Evolutionary conservation across 1,139 yeast genomes (phyloP), one percentile per base, ranked within the genome.

Genomic region (Diutina pseudorugosa): DNA sequence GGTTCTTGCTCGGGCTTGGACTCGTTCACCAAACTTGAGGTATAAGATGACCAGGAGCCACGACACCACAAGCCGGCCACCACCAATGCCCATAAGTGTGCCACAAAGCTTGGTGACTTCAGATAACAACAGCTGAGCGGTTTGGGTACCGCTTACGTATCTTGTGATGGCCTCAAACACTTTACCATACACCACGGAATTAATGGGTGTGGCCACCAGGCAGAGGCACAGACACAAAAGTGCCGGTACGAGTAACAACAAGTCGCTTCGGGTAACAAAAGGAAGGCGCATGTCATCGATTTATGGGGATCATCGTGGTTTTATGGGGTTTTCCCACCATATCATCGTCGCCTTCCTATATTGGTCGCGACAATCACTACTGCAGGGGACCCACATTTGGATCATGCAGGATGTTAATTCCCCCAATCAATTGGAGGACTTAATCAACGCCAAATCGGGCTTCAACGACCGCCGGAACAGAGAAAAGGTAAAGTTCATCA

Each of bases 21-120:
- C 91, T 18, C 70, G 66, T 63, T 88, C 96, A 2, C 96, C 96
- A 54, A 85, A 72, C 25, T 69, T 62, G 75, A 84, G 79, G 88
- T 95, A 90, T 0, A 72, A 58, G 1, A 75, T 63, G 4, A 85
- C 72, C 27, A 85, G 79, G 0, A 72, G 51, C 83, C 87, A 83
- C 19, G 76, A 73, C 16, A 77, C 62, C 0, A 80, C 57, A 55
- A 79, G 67, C 41, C 79, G 70, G 0, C 72, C 80, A 0, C 73
- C 72, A 2, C 91, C 95, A 2, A 84, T 64, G 0, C 75, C 71
- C 57, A 82, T 71, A 3, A 87, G 70, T 4, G 79, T 68, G 56
- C 80, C 79, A 52, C 86, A 75, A 19, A 30, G 36, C 5, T 9
- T 30, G n/a, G 36, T 30, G 11, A 30, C 36, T 30, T 30, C 36